Conservation (phyloP, 169 alveolate genomes). For the Plasmodium vivax region DNA sequence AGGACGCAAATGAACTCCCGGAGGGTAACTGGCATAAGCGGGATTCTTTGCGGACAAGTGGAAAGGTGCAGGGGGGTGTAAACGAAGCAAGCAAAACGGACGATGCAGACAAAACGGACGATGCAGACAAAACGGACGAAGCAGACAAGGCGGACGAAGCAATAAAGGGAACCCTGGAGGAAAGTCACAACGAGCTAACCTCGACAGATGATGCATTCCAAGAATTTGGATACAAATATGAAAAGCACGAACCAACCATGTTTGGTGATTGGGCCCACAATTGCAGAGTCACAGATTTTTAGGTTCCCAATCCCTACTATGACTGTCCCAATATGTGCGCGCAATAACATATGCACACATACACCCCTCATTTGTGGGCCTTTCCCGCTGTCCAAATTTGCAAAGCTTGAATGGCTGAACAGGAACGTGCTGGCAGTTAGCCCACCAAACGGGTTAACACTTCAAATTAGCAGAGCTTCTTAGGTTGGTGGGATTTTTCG, state of each 20-base stretch:
- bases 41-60: background rate
- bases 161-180: background rate
- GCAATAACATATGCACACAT: background rate
- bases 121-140: background rate
- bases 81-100: background rate
- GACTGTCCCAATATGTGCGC: background rate
- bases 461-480: background rate
- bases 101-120: background rate
- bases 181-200: background rate
- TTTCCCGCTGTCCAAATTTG: background rate
- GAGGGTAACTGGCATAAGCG: background rate
- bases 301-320: background rate
- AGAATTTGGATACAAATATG: constrained; percentile 82
- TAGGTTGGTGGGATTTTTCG: background rate
- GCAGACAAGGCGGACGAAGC: background rate
- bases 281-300: constrained; percentile 86
- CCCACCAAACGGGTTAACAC: background rate
- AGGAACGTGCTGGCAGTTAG: background rate
- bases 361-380: background rate
- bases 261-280: constrained; percentile 87
- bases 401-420: background rate
- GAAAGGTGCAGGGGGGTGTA: background rate
- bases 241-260: constrained; percentile 87
- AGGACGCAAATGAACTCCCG: background rate
- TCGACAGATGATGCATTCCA: background rate